phyloP scores from a whole-genome alignment of 768 basidiomycete genomes.

The Lentinus brumalis region DNA sequence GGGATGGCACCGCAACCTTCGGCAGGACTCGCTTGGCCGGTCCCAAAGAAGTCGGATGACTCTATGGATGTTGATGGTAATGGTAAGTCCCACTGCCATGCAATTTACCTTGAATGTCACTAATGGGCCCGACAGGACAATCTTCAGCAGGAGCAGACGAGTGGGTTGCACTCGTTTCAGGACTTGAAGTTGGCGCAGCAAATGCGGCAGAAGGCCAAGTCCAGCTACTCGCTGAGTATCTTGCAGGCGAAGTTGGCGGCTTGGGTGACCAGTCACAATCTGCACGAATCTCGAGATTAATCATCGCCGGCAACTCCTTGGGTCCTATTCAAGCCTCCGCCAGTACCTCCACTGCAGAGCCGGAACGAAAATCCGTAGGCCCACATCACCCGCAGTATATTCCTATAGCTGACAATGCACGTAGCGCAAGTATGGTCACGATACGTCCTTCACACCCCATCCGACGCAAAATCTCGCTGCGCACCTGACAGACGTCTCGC shows the following conservation, averaged over 20 bases:
- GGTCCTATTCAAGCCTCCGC: slow-evolving; percentile 47
- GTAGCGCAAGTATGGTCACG: slow-evolving; percentile 69
- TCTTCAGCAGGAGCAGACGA: slow-evolving; percentile 41
- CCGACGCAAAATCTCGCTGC: slow-evolving; percentile 71
- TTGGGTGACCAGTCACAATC: slow-evolving; percentile 63
- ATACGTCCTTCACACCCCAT: slow-evolving; percentile 71
- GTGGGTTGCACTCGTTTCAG: slow-evolving; percentile 87
- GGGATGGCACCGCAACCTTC: slow-evolving; percentile 72
- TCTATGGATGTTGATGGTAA: slow-evolving; percentile 79
- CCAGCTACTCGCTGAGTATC: slow-evolving; percentile 88
- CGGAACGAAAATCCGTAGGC: slow-evolving; percentile 61
- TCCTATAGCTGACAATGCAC: slow-evolving; percentile 9
- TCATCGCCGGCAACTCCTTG: slow-evolving; percentile 90
- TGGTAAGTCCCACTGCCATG: slow-evolving; percentile 40
- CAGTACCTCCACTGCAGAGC: slow-evolving; percentile 28
- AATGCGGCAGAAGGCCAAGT: slow-evolving; percentile 69
- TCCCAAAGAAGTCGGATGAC: slow-evolving; percentile 29
- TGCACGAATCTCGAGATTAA: slow-evolving; percentile 76
- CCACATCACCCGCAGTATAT: background rate
- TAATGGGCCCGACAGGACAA: background rate
- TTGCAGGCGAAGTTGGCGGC: slow-evolving; percentile 82
- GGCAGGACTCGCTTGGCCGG: slow-evolving; percentile 22
- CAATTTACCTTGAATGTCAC: background rate
- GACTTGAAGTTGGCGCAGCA: slow-evolving; percentile 73
- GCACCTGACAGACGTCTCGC: slow-evolving; percentile 73